Evolutionary conservation across 129 eudicot genomes (phyloP), one percentile per base, ranked within the genome.

Genomic region (Escallonia rubra): DNA sequence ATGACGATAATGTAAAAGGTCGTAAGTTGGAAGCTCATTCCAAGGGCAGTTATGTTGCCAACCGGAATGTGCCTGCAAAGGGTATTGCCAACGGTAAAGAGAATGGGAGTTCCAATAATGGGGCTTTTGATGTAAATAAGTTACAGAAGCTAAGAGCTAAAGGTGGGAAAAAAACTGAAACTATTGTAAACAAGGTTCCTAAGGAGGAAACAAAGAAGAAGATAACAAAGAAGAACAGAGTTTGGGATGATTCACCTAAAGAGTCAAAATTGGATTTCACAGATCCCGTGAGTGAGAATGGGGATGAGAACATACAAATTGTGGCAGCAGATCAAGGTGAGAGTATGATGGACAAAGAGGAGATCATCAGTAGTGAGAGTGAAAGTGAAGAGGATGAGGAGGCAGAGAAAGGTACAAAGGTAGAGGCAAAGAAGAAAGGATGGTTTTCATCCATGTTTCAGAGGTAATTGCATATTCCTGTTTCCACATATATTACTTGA

Each of bases 341-440:
- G 86, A 89, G 96, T 87, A 84, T 86, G 99, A 94, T 94, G 99
- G 96, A 94, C 77, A 85, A 72, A 77, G 99, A 94, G 65, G 99
- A 94, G 84, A 60, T 86, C 61, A 13, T 89, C 53, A 89, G 91
- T 70, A 93, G 96, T 78, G 98, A 92, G 12, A 86, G 96, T 73
- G 96, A 93, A 47, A 58, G 74, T 58, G 96, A 93, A 57, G 96
- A 84, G 55, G 89, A 78, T 15, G 68, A 23, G 81, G 86, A 81
- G 34, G 68, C 16, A 23, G 90, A 66, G 80, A 77, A 68, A 34
- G 83, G 57, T 56, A 70, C 47, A 45, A 83, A 75, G 78, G 81
- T 51, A 7, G 94, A 72, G 44, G 14, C 86, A 0, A 94, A 87
- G 87, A 89, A 87, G 83, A 94, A 85, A 74, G 89, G 97, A 46